These are phyloP conservation scores for Solanum dulcamara DNA, from an alignment of 257 asterid species.

Conservation along the genomic window DNA sequence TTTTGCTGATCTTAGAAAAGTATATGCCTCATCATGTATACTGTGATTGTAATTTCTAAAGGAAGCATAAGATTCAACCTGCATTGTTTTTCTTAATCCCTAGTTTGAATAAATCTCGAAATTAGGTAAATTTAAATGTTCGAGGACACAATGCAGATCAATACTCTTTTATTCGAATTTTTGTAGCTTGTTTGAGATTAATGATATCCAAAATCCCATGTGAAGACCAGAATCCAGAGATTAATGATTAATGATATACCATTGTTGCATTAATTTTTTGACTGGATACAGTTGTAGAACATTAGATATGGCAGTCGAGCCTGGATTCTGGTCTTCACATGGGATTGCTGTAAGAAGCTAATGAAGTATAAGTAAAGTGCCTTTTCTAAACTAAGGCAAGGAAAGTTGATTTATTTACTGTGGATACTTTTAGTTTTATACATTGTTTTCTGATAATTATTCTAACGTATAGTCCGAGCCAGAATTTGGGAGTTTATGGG, in stretches of 20 bases:
- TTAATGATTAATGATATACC: background rate
- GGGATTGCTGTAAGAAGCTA: background rate
- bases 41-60: background rate
- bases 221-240: background rate
- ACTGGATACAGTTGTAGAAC: background rate
- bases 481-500: background rate
- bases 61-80: background rate
- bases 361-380: background rate
- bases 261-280: background rate
- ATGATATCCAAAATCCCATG: background rate
- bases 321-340: background rate
- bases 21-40: background rate
- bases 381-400: background rate
- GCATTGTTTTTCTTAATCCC: background rate
- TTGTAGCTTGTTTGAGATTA: background rate
- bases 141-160: background rate
- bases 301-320: background rate
- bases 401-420: background rate
- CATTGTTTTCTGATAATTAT: background rate
- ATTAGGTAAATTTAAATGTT: background rate
- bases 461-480: background rate
- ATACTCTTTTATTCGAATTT: background rate
- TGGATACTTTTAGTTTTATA: background rate
- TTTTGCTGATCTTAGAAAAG: background rate
- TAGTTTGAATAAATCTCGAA: background rate